Conservation (phyloP, 441 rosid species). For the Euphorbia schlechtendalii region DNA sequence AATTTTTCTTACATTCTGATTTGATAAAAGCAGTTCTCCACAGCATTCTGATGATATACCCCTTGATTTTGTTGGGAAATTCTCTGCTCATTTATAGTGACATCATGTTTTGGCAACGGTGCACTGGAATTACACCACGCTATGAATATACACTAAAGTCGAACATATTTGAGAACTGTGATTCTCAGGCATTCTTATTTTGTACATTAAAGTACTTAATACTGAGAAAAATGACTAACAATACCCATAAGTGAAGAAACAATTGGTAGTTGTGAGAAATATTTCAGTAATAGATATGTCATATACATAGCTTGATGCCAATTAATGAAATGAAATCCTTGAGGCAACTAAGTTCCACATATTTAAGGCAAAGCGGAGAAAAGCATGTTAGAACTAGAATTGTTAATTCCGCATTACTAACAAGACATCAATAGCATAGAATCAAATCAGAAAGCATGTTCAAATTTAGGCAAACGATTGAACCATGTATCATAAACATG, state of each 20-base stretch:
- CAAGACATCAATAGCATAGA: background rate
- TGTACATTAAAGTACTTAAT: background rate
- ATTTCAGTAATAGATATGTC: background rate
- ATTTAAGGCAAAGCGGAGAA: background rate
- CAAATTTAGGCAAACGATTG: background rate
- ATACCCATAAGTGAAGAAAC: background rate
- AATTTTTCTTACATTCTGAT: background rate
- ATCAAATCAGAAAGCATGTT: background rate
- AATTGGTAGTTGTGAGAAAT: background rate
- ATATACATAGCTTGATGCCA: background rate
- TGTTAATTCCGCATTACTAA: background rate
- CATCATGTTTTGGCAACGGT: background rate
- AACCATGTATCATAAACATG: no score
- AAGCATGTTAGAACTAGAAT: background rate
- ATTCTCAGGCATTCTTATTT: background rate
- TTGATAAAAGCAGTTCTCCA: background rate
- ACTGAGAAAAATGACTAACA: no score
- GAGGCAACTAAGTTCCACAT: background rate
- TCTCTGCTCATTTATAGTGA: background rate
- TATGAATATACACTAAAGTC: background rate
- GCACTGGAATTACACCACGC: background rate
- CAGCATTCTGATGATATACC: background rate
- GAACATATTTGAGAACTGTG: background rate
- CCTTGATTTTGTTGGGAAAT: background rate
- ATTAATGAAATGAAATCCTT: background rate